Conservation (phyloP, 768 basidiomycete species). For the Boletus vermiculosoides region DNA sequence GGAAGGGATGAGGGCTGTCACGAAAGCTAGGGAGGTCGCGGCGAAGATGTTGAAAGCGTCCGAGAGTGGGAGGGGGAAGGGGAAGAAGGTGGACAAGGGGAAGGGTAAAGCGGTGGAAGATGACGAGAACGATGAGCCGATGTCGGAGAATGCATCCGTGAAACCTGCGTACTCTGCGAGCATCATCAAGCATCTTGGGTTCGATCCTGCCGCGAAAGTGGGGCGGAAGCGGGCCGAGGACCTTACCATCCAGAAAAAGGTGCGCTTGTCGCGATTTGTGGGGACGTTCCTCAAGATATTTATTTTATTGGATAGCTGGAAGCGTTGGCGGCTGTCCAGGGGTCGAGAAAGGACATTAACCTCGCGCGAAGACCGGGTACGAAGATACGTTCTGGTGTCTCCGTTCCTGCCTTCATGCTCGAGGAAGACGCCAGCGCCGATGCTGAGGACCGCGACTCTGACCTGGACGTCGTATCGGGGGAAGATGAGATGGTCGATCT, state of each 20-base stretch:
- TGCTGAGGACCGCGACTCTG: conserved; percentile 11
- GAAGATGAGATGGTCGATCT: conserved; percentile 22
- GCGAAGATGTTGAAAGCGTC: conserved; percentile 27
- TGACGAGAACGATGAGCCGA: conserved; percentile 16
- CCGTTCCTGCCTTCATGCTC: conserved; percentile 35
- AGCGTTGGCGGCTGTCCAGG: conserved; percentile 51
- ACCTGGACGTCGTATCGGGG: conserved; percentile 6
- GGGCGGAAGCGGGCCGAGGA: conserved; percentile 44
- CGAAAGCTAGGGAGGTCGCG: conserved; percentile 54
- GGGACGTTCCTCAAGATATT: background rate
- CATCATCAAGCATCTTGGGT: conserved; percentile 71
- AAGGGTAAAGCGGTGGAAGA: conserved; percentile 10
- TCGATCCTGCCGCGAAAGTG: conserved; percentile 67
- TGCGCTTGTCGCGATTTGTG: conserved; percentile 23
- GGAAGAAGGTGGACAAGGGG: conserved; percentile 17
- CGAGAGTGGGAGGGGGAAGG: conserved; percentile 14
- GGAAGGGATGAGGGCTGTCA: conserved; percentile 64
- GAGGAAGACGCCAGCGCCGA: background rate
- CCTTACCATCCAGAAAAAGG: conserved; percentile 55
- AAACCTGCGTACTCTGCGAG: conserved; percentile 62
- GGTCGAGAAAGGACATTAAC: conserved; percentile 48
- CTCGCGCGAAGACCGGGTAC: conserved; percentile 66
- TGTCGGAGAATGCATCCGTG: conserved; percentile 15
- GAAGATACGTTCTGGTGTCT: conserved; percentile 61
- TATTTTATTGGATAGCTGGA: conserved; percentile 44